These are phyloP conservation scores for Ilyonectria sp. DNA, from an alignment of 2,329 filamentous ascomycete species.

Conservation along the genomic window DNA sequence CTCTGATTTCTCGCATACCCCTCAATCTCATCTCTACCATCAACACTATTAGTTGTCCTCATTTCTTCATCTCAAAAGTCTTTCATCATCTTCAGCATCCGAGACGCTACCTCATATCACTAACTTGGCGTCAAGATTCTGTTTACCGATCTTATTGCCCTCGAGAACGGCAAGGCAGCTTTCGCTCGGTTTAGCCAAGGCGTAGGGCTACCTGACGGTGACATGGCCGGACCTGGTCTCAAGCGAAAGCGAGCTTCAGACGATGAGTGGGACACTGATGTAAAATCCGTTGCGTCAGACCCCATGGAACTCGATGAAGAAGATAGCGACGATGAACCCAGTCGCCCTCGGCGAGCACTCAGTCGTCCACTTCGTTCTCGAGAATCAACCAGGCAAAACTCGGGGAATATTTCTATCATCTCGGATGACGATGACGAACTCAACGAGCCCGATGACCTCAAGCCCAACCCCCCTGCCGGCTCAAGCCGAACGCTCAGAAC, in stretches of 20 bases:
- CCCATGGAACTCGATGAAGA: slow-evolving; percentile 49
- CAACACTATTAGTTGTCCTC: slow-evolving; percentile 2
- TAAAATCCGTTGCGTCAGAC: slow-evolving; percentile 43
- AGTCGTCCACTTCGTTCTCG: slow-evolving; percentile 46
- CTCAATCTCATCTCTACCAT: slow-evolving; percentile 12
- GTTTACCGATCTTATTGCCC: slow-evolving; percentile 48
- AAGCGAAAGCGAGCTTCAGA: slow-evolving; percentile 52
- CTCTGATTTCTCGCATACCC: slow-evolving; percentile 20
- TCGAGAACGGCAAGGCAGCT: slow-evolving; percentile 53
- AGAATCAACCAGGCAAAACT: slow-evolving; percentile 36
- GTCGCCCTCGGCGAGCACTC: slow-evolving; percentile 24
- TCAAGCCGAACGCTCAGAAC: slow-evolving; percentile 44
- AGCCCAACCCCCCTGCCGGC: slow-evolving; percentile 17
- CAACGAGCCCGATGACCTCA: slow-evolving; percentile 37
- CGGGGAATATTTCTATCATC: slow-evolving; percentile 27
- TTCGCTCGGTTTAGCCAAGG: slow-evolving; percentile 45
- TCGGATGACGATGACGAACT: slow-evolving; percentile 40
- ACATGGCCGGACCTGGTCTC: slow-evolving; percentile 36
- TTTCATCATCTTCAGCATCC: neutral
- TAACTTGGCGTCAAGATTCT: slow-evolving; percentile 50
- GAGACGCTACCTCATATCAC: slow-evolving; percentile 16
- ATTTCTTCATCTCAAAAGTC: neutral
- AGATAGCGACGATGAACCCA: slow-evolving; percentile 38
- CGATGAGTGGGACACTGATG: slow-evolving; percentile 50
- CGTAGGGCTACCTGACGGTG: slow-evolving; percentile 25